phyloP scores from a whole-genome alignment of 805 yeast genomes.

The Metschnikowia drakensbergensis region DNA sequence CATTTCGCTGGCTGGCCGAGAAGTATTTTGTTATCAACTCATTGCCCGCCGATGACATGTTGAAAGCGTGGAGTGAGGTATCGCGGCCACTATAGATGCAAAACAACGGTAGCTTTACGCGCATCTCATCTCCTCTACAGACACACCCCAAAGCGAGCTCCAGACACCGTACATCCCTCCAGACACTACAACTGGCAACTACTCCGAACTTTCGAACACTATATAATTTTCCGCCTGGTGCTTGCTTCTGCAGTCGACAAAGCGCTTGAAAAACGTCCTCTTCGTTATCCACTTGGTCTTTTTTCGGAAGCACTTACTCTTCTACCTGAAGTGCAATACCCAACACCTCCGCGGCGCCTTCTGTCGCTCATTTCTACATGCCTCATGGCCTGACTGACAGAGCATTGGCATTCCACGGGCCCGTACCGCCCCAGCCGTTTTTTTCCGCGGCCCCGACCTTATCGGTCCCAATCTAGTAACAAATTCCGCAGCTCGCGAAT shows the following conservation, averaged over 20 bases:
- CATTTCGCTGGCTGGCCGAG: constrained; percentile 7
- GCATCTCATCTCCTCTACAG: constrained; percentile 1
- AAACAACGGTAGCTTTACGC: background rate
- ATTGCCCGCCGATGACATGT: background rate
- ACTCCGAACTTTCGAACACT: too few species aligned
- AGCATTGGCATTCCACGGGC: too few species aligned
- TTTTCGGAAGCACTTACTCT: too few species aligned
- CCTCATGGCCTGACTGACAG: background rate
- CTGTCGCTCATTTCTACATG: background rate
- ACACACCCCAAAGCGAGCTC: background rate
- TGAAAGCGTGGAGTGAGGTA: background rate
- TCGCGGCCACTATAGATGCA: background rate
- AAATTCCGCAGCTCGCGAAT: constrained; percentile 1
- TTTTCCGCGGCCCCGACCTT: background rate
- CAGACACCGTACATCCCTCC: background rate
- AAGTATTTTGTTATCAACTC: constrained; percentile 10
- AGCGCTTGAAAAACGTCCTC: too few species aligned
- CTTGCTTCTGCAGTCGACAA: too few species aligned
- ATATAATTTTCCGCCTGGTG: too few species aligned
- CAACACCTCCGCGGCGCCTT: background rate
- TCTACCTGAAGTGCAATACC: background rate
- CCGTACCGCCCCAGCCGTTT: too few species aligned
- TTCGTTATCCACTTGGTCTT: too few species aligned
- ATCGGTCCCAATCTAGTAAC: background rate
- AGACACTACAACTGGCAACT: too few species aligned